Base-by-base conservation (phyloP, 2,329 filamentous ascomycete genomes). In the Fusarium coffeatum region DNA sequence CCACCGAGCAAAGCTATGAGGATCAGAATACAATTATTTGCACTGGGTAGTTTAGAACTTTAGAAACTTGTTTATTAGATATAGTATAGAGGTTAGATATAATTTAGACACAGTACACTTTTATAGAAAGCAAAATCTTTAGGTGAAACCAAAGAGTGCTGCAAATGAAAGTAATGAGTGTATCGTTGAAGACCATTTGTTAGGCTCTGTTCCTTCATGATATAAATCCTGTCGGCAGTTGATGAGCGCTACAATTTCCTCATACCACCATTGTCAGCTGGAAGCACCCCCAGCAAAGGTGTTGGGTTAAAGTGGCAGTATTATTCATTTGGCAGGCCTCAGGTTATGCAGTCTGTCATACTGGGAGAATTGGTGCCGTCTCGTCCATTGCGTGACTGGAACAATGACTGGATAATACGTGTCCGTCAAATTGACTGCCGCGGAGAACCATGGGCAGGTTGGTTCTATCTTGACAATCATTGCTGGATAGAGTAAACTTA, bases 251-350 rank as follows among this genome's bases (percentile, higher is more conserved):
- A 32, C 32, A 34, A 5, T 18, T 34, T n/a, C n/a, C 32, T 37
- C 11, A 11, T 9, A 11, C 0, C 32, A 37, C 16, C 16, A 9
- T 18, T n/a, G 32, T 18, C 16, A 37, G 16, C 32, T 11, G 16
- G 16, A n/a, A 37, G 5, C 9, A 37, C 18, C 34, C 10, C 34
- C 10, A 18, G 18, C 3, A 6, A 3, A 37, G 11, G 1, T 11
- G 18, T 5, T 34, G 16, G 5, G 3, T 6, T 5, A 6, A 18
- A 37, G 32, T 6, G 0, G 5, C 5, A 18, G 16, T 16, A 1
- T 6, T 6, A 1, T 34, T 34, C 2, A 34, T 8, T 18, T 34
- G 32, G 5, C 15, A 34, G 30, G 13, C 30, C 30, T 16, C 15
- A 32, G 32, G 32, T 34, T 8, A 37, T 37, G 16, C 10, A 37